Conservation (phyloP, 306 rosid genomes). For the Castanea crenata region DNA sequence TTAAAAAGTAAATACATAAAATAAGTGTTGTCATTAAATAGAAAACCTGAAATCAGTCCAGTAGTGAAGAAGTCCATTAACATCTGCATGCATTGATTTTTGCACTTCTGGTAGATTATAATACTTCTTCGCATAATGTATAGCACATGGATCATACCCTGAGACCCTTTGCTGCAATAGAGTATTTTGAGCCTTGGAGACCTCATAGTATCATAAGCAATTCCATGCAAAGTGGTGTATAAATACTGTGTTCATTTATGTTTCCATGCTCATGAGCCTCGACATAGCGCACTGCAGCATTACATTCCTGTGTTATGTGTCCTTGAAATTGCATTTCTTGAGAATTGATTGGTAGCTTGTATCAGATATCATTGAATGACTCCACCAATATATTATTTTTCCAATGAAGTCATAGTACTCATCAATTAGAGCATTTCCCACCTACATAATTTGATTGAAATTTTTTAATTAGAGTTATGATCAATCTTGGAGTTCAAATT, state of each 20-base stretch:
- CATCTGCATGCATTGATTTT: conserved; percentile 78
- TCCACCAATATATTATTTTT: conserved; percentile 81
- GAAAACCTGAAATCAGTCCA: conserved; percentile 91
- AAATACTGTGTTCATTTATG: conserved; percentile 70
- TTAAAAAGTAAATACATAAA: background rate
- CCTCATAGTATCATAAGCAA: background rate
- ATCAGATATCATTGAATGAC: conserved; percentile 75
- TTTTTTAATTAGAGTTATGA: background rate
- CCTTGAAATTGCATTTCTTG: conserved; percentile 53
- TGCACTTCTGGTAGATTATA: conserved; percentile 71
- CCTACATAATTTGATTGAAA: conserved; percentile 29
- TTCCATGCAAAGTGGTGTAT: conserved; percentile 51
- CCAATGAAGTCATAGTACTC: conserved; percentile 54
- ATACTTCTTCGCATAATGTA: conserved; percentile 71
- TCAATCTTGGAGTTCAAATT: background rate
- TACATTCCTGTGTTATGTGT: conserved; percentile 42
- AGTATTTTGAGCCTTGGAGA: conserved; percentile 42
- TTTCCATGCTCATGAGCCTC: conserved; percentile 51
- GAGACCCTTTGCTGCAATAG: conserved; percentile 45
- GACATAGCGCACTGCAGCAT: conserved; percentile 50
- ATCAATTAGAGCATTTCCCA: conserved; percentile 79
- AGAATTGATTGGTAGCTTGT: conserved; percentile 61
- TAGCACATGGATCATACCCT: conserved; percentile 84
- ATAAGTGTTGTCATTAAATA: background rate
- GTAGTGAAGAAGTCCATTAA: conserved; percentile 56